These are phyloP conservation scores for Daedaleopsis nitida DNA, from an alignment of 768 basidiomycete species.

Conservation along the genomic window DNA sequence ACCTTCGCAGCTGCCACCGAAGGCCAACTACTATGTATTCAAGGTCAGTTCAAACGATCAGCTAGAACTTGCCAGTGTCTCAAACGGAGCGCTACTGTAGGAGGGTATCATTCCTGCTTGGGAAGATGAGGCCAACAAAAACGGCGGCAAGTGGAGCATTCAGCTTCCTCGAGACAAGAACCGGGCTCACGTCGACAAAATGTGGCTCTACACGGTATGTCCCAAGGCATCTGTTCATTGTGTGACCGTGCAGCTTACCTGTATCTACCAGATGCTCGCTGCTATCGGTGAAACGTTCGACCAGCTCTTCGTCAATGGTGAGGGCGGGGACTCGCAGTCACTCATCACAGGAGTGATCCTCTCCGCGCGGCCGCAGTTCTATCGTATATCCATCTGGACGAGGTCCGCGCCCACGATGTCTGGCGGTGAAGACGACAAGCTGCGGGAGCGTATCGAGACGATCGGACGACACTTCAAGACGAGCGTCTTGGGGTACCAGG, in stretches of 20 bases:
- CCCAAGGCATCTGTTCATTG: no score
- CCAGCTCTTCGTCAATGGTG: slow-evolving; percentile 64
- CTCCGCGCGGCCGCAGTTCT: slow-evolving; percentile 92
- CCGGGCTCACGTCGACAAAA: slow-evolving; percentile 78
- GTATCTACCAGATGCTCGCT: slow-evolving; percentile 82
- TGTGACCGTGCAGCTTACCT: background rate
- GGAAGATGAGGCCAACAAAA: slow-evolving; percentile 96
- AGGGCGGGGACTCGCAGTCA: slow-evolving; percentile 49
- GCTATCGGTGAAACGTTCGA: slow-evolving; percentile 99
- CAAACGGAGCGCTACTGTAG: slow-evolving; percentile 39
- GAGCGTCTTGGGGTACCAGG: slow-evolving; percentile 79
- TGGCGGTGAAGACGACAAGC: slow-evolving; percentile 47
- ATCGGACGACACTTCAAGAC: slow-evolving; percentile 93
- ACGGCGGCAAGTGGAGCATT: slow-evolving; percentile 98
- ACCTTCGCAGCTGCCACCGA: slow-evolving; percentile 88
- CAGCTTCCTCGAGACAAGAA: slow-evolving; percentile 97
- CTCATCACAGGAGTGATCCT: slow-evolving; percentile 73
- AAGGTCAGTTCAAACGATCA: slow-evolving; percentile 57
- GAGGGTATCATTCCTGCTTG: slow-evolving; percentile 96
- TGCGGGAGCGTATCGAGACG: slow-evolving; percentile 80
- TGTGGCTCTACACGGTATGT: slow-evolving; percentile 96
- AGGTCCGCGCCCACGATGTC: slow-evolving; percentile 65
- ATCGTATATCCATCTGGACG: slow-evolving; percentile 98
- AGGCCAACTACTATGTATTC: slow-evolving; percentile 99
- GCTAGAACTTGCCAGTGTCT: slow-evolving; percentile 1